Evolutionary conservation across 2,329 filamentous ascomycete species (phyloP), one percentile per base, ranked within the genome.

Genomic region (Sphaerulina musiva): DNA sequence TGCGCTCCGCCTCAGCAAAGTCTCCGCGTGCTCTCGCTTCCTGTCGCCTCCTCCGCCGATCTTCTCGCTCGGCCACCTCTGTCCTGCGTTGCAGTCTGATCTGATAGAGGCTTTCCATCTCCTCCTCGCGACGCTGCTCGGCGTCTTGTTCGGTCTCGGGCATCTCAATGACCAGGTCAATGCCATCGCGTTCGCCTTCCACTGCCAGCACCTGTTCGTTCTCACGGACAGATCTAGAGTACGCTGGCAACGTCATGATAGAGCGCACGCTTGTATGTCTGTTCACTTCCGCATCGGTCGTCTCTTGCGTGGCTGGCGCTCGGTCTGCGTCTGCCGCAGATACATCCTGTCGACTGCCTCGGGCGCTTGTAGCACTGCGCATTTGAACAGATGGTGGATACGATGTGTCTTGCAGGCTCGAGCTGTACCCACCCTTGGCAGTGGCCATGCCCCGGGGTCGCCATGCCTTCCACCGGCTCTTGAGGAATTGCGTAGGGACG

Each of bases 41-140:
- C 31, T 82, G 76, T 29, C 88, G 78, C 54, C 83, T 76, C 45
- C 81, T 78, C 48, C 88, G 78, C n/a, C 87, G 77, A 59, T 86
- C 84, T 61, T 95, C 88, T 4, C 89, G 83, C 58, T 93, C 89
- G 4, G 82, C 81, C 39, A 85, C 78, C 68, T 95, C 86, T 53
- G 81, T 78, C 48, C 91, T 82, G 51, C 93, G 81, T 14, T 88
- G 83, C 10, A 87, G 68, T 10, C 93, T 85, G 55, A 97, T 92
- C 69, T 95, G 89, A 69, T 95, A 97, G 40, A 97, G 72, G 0
- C 87, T 82, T 58, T 93, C 87, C 93, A 97, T 97, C 70, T 96
- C 89, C 29, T 89, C 82, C 59, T 97, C 90, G 10, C 93, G 80
- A 50, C 89, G 75, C 1, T 74, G 72, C 68, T 95, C 89, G 60